These are phyloP conservation scores for Anaeromyces robustus DNA, from an alignment of 192 early-diverging fungal species.

Conservation along the genomic window DNA sequence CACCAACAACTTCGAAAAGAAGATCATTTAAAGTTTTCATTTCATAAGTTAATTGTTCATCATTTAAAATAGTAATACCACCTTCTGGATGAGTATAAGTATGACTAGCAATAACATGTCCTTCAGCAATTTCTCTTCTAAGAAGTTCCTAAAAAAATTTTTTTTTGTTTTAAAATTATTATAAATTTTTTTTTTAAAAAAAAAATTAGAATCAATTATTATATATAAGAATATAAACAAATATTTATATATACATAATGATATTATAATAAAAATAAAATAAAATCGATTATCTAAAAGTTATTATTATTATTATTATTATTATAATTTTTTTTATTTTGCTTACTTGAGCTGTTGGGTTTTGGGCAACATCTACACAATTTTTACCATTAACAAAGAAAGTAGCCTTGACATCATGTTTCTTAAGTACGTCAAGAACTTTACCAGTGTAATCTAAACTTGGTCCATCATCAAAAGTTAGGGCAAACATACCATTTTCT, in stretches of 20 bases:
- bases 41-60: neutral
- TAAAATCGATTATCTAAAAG: neutral
- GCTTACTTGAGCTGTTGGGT: neutral
- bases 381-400: constrained; percentile 46
- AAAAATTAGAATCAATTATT: neutral
- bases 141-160: neutral
- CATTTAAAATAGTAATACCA: neutral
- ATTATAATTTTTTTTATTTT: neutral
- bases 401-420: constrained; percentile 38
- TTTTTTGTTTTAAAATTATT: neutral
- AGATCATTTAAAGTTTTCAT: neutral
- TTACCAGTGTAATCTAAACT: constrained; percentile 19
- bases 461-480: constrained; percentile 23
- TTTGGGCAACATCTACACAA: neutral
- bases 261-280: no score
- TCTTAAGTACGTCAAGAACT: constrained; percentile 31
- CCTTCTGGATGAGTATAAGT: neutral
- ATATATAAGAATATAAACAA: no score
- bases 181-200: neutral
- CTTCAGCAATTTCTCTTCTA: neutral
- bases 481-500: neutral
- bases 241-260: no score
- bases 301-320: neutral
- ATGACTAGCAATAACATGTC: neutral
- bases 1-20: neutral